Evolutionary conservation across 495 filamentous ascomycete species (phyloP), one percentile per base, ranked within the genome.

Genomic region (Lepidopterella palustris): DNA sequence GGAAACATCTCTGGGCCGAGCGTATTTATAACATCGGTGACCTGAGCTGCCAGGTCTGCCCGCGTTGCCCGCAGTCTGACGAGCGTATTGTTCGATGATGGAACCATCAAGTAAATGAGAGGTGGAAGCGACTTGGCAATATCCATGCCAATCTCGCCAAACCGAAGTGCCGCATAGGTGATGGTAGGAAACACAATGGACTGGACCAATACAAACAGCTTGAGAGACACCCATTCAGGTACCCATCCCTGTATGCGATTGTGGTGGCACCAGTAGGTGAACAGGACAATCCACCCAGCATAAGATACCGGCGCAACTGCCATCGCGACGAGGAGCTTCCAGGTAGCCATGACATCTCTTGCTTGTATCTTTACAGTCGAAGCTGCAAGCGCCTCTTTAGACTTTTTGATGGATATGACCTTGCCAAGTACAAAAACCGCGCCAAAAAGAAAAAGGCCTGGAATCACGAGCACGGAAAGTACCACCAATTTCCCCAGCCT

Each of bases 121-220:
- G 93, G 93, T 0, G 88, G 82, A 11, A 99, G 83, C 0, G 93
- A 97, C 74, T 97, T 99, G 74, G 90, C 63, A 49, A 99, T 97
- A 68, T 99, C 93, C 92, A 99, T 97, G 28, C 91, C 93, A 51
- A 92, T 84, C 72, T 99, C 93, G 45, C 93, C 93, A 67, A 97
- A 95, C 4, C 93, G 87, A 31, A 99, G 85, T 8, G 95, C 91
- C 2, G 90, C 92, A 69, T 95, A 97, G 3, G 90, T 96, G 72
- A 96, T 87, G 23, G 84, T 78, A 0, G 90, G 90, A 77, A 95
- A 97, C 61, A 95, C 73, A 32, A 90, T 74, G 76, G 23, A n/a
- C 18, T 89, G 84, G 20, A 85, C 85, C 32, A 83, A 78, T 0
- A 88, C 67, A 31, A 88, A 80, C 29, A 95, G 80, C 83, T 87